Evolutionary conservation across 768 basidiomycete genomes (phyloP), one percentile per base, ranked within the genome.

Genomic region (Mycena metata): DNA sequence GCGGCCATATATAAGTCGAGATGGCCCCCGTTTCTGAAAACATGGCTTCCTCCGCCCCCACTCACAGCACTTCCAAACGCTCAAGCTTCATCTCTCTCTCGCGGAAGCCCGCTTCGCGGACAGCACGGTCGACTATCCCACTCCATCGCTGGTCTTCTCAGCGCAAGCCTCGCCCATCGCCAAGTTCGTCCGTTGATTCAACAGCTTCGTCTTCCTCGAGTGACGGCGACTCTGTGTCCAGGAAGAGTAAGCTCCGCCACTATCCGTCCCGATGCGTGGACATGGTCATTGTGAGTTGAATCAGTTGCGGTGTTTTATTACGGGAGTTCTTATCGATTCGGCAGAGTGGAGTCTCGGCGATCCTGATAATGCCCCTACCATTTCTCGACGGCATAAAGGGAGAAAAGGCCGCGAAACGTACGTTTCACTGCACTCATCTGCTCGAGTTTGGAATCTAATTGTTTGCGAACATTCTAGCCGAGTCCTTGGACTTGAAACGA

Each of bases 321-420:
- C 30, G 6, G 30, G 30, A 6, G 6, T 30, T 6, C 30, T 30
- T 30, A 30, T n/a, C 30, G 3, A 30, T 30, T 30, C 30, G 30
- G 30, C 39, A 66, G 64, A 58, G 39, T 19, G 55, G 45, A 8
- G 39, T 66, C 49, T 54, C 51, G 0, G 43, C 61, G 5, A 54
- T 63, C 3, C n/a, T 63, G 4, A 5, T 55, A 13, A 63, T 63
- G 30, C 61, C 61, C 26, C 35, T 63, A 42, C 56, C 64, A 8
- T 57, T 33, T 56, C 36, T 58, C 15, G 36, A 57, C 46, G 39
- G 4, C 46, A 12, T 9, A 1, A 35, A 50, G 45, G 21, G 15
- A 7, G 42, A 30, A 21, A 33, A 46, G n/a, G 24, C 12, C 46
- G 30, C 13, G 33, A 35, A 24, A 10, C 6, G 52, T 55, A 30